These are phyloP conservation scores for Datisca glomerata DNA, from an alignment of 306 rosid species.

Conservation along the genomic window DNA sequence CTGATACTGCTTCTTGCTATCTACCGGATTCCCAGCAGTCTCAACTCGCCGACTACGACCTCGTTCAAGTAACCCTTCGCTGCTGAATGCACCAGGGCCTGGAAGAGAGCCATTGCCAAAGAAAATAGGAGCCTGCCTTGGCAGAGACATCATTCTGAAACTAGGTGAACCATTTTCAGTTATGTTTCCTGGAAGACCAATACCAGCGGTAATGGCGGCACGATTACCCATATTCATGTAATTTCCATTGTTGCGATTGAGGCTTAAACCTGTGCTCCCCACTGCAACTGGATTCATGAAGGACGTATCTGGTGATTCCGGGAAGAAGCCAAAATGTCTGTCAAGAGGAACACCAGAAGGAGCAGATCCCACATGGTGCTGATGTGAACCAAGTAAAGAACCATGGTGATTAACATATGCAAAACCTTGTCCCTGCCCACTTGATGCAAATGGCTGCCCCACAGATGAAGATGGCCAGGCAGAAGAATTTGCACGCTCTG, in stretches of 20 bases:
- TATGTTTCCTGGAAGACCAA: conserved; percentile 51
- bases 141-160: conserved; percentile 70
- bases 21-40: conserved; percentile 45
- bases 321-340: conserved; percentile 63
- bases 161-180: conserved; percentile 56
- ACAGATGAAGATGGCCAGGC: conserved; percentile 58
- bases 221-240: conserved; percentile 49
- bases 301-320: conserved; percentile 75
- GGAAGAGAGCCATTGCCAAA: conserved; percentile 56
- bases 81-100: conserved; percentile 35
- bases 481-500: conserved; percentile 48
- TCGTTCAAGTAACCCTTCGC: conserved; percentile 52
- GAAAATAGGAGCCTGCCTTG: conserved; percentile 53
- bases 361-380: conserved; percentile 84
- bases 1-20: conserved; percentile 77
- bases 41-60: conserved; percentile 61
- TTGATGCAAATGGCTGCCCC: conserved; percentile 52
- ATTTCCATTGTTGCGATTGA: conserved; percentile 40
- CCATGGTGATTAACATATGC: conserved; percentile 33
- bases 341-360: conserved; percentile 76
- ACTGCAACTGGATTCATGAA: conserved; percentile 35
- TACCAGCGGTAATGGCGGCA: conserved; percentile 37
- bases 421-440: conserved; percentile 65
- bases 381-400: conserved; percentile 50
- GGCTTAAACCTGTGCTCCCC: conserved; percentile 47